Percentiles rank a stretch among this genome's conserved stretches.
These are phyloP conservation scores for Skeletonema marinoi DNA, from an alignment of 108 stramenopile genomes.

Conservation along the genomic window DNA sequence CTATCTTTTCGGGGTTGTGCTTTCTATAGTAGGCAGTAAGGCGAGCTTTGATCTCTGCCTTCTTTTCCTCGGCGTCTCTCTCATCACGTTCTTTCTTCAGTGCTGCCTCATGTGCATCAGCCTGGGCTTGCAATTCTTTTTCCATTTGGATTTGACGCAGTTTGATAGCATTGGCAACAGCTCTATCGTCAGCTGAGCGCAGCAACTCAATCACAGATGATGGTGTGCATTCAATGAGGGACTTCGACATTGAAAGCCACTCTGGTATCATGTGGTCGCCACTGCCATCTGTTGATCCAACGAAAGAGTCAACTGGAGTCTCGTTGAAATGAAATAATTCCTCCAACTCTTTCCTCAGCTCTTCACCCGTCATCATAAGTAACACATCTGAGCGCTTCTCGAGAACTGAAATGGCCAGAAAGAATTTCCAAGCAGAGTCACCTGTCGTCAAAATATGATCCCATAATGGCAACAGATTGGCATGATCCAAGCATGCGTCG, in stretches of 20 bases:
- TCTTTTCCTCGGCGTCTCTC: conserved; percentile 63
- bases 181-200: conserved; percentile 66
- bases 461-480: conserved; percentile 58
- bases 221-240: conserved; percentile 71
- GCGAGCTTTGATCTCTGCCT: conserved; percentile 66
- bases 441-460: conserved; percentile 62
- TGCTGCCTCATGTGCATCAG: conserved; percentile 68
- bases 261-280: conserved; percentile 52
- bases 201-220: conserved; percentile 58
- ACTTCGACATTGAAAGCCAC: conserved; percentile 56
- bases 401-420: conserved; percentile 73
- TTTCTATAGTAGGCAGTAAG: conserved; percentile 82
- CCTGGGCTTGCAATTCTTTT: conserved; percentile 53
- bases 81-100: conserved; percentile 63
- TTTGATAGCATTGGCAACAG: conserved; percentile 57
- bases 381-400: conserved; percentile 68
- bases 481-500: conserved; percentile 45
- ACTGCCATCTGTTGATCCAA: conserved; percentile 16
- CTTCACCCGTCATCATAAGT: conserved; percentile 73
- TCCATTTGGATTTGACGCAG: conserved; percentile 59
- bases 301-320: conserved; percentile 36
- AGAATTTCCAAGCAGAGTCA: conserved; percentile 72
- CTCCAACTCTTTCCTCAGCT: conserved; percentile 55
- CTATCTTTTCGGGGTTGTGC: conserved; percentile 75
- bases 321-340: conserved; percentile 57